These are phyloP conservation scores for Saksenaea oblongispora DNA, from an alignment of 371 early-diverging fungal genomes.

Conservation along the genomic window DNA sequence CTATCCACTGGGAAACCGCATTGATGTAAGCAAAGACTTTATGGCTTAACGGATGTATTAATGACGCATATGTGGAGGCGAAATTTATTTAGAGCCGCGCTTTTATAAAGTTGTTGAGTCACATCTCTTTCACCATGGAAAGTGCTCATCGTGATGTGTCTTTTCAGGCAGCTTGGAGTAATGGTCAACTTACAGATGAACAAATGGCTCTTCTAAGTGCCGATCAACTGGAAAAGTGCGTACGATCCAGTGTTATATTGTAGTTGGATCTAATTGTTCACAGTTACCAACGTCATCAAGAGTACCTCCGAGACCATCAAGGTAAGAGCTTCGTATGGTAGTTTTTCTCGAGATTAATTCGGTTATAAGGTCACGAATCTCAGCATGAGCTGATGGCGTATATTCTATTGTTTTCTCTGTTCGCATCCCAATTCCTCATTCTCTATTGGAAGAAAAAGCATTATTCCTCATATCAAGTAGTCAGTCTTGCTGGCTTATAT, in stretches of 20 bases:
- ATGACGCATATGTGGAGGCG: neutral
- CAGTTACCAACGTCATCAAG: constrained; percentile 40
- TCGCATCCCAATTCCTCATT: constrained; percentile 75
- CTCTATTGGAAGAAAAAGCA: constrained; percentile 81
- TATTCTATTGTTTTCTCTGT: constrained; percentile 70
- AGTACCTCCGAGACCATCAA: constrained; percentile 43
- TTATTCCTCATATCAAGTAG: constrained; percentile 72
- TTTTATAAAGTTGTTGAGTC: too few relatives aligned
- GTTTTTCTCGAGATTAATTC: neutral
- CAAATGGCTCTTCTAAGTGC: constrained; percentile 28
- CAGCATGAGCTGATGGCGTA: constrained; percentile 79
- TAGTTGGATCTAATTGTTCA: neutral
- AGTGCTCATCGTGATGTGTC: constrained; percentile 18
- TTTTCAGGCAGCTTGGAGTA: constrained; percentile 36
- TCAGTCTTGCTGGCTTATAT: constrained; percentile 77
- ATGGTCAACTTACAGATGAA: constrained; percentile 36
- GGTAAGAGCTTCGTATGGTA: constrained; percentile 21
- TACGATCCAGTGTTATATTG: neutral
- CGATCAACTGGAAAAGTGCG: constrained; percentile 40
- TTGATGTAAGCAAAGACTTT: too few relatives aligned
- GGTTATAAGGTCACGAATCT: constrained; percentile 57
- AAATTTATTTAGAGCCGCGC: neutral
- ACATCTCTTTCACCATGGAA: constrained; percentile 15
- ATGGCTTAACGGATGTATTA: too few relatives aligned
- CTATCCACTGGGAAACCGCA: too few relatives aligned